A percentile compares a stretch with the other conserved stretches of the same genome.
Conservation (phyloP, 306 rosid species). For the Delonix regia region DNA sequence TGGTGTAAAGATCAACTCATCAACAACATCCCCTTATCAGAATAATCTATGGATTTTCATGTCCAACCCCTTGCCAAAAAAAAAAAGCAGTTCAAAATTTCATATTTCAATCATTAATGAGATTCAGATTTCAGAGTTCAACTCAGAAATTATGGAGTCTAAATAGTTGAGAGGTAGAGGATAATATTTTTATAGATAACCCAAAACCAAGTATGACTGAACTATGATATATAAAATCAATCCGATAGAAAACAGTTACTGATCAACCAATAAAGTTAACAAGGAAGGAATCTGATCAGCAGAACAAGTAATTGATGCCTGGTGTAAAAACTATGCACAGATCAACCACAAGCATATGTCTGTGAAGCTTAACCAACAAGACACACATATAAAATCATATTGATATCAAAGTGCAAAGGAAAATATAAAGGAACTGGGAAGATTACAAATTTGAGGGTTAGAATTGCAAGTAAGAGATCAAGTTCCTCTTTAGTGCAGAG, state of each 20-base stretch:
- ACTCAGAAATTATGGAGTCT: neutral
- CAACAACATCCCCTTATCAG: neutral
- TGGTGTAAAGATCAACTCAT: neutral
- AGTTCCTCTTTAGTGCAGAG: neutral
- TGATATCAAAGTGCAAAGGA: neutral
- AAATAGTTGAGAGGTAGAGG: neutral
- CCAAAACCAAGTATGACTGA: too few relatives aligned
- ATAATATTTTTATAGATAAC: neutral
- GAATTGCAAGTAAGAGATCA: neutral
- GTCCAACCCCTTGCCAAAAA: neutral
- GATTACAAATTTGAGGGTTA: neutral
- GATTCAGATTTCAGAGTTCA: neutral
- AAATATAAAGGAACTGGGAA: neutral
- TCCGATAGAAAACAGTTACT: neutral
- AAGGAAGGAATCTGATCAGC: neutral
- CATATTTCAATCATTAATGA: neutral
- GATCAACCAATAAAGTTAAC: neutral
- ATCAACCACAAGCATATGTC: neutral
- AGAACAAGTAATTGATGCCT: neutral
- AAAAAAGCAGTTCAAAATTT: constrained; percentile 3
- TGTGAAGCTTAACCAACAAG: neutral
- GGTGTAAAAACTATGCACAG: neutral
- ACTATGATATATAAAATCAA: constrained; percentile 10
- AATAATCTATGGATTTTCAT: neutral
- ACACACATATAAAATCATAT: neutral